These are phyloP conservation scores for Pythium scleroteichum DNA, from an alignment of 352 stramenopile genomes.

Conservation along the genomic window DNA sequence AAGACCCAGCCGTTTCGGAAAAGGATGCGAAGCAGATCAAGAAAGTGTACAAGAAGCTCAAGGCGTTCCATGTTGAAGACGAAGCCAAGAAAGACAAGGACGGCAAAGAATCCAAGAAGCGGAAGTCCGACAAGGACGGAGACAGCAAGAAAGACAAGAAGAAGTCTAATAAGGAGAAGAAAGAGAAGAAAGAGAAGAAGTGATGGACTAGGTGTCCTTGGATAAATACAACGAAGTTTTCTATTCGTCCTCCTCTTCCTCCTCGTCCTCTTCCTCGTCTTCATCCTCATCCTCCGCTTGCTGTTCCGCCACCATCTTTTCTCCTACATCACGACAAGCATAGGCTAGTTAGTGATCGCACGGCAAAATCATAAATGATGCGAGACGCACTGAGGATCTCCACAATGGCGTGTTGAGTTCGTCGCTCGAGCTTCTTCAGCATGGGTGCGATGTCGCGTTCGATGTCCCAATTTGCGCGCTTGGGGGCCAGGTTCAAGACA, in stretches of 20 bases:
- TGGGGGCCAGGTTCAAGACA: slow-evolving; percentile 72
- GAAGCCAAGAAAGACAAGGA: slow-evolving; percentile 64
- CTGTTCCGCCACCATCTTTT: slow-evolving; percentile 80
- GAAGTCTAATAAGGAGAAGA: too few relatives aligned
- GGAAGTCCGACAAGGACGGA: slow-evolving; percentile 53
- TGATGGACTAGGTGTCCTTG: not conserved
- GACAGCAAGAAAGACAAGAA: slow-evolving; percentile 44
- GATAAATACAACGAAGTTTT: slow-evolving; percentile 11
- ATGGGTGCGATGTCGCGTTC: slow-evolving; percentile 85
- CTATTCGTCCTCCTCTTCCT: slow-evolving; percentile 36
- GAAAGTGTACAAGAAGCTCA: slow-evolving; percentile 87
- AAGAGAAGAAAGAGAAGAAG: slow-evolving; percentile 16
- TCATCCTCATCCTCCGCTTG: slow-evolving; percentile 58
- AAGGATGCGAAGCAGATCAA: slow-evolving; percentile 71
- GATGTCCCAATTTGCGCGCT: slow-evolving; percentile 88
- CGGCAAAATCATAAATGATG: not conserved
- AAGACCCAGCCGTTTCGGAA: slow-evolving; percentile 37
- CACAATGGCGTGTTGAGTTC: slow-evolving; percentile 85
- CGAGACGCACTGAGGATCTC: slow-evolving; percentile 71
- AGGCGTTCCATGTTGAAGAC: slow-evolving; percentile 75
- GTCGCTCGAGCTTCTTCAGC: slow-evolving; percentile 84
- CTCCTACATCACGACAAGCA: slow-evolving; percentile 40
- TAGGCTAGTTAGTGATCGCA: slow-evolving; percentile 5
- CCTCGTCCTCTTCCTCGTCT: slow-evolving; percentile 51
- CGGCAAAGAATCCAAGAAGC: slow-evolving; percentile 37